phyloP scores from a whole-genome alignment of 2,329 filamentous ascomycete genomes.

The Clonostachys rhizophaga region DNA sequence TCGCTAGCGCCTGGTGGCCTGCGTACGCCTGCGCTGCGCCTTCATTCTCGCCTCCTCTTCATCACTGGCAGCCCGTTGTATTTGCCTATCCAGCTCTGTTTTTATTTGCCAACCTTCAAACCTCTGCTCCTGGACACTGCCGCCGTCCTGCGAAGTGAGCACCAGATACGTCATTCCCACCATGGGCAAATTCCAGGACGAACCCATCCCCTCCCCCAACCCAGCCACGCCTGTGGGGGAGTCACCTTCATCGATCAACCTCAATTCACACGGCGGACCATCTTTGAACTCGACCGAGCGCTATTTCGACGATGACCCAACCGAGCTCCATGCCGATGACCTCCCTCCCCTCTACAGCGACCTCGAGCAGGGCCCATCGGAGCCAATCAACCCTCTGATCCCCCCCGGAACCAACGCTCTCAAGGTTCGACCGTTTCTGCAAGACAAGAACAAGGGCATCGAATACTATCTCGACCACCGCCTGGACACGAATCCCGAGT shows the following conservation, averaged over 20 bases:
- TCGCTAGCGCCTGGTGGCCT: too few species aligned
- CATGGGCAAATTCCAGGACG: conserved; percentile 15
- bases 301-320: conserved; percentile 28
- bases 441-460: conserved; percentile 22
- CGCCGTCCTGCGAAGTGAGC: too few species aligned
- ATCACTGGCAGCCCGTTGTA: too few species aligned
- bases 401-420: conserved; percentile 7
- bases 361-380: conserved; percentile 12
- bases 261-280: conserved; percentile 8
- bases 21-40: too few species aligned
- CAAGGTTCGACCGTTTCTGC: conserved; percentile 17
- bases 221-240: conserved; percentile 13
- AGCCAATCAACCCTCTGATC: conserved; percentile 14
- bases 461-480: conserved; percentile 37
- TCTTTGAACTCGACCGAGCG: conserved; percentile 6
- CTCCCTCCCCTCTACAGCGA: conserved; percentile 40
- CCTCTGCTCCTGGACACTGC: too few species aligned
- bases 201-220: conserved; percentile 4
- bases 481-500: conserved; percentile 36
- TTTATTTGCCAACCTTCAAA: too few species aligned
- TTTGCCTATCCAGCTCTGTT: too few species aligned
- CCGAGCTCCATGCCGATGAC: conserved; percentile 28
- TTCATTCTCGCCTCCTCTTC: too few species aligned
- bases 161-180: background rate
- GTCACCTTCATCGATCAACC: conserved; percentile 15